Conservation (phyloP, 495 filamentous ascomycete genomes). For the Entonaema liquescens region DNA sequence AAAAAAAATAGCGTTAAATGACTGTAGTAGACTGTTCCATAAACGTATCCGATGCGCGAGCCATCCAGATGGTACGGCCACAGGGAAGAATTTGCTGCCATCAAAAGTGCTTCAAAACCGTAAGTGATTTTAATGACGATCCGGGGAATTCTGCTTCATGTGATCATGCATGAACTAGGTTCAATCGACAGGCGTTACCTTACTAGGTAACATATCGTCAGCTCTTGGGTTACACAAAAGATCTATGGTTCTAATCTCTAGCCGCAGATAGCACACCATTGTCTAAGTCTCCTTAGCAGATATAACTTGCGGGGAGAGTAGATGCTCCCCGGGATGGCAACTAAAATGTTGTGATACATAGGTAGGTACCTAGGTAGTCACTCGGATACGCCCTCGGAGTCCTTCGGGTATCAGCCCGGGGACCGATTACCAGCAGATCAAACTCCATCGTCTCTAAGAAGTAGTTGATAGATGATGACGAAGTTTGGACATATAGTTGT, state of each 20-base stretch:
- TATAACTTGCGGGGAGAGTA: conserved; percentile 9
- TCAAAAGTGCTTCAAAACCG: neutral
- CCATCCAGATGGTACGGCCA: too few relatives aligned
- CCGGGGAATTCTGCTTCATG: conserved; percentile 1
- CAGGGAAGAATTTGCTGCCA: too few relatives aligned
- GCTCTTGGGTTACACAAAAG: conserved; percentile 13
- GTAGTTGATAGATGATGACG: neutral
- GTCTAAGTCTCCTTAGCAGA: neutral
- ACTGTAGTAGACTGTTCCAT: too few relatives aligned
- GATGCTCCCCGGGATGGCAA: conserved; percentile 6
- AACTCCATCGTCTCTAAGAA: neutral
- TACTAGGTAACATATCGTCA: neutral
- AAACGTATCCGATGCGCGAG: too few relatives aligned
- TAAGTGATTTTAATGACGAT: neutral
- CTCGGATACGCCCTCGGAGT: neutral
- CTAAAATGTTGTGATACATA: conserved; percentile 13
- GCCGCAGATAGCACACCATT: conserved; percentile 1
- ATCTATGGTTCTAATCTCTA: conserved; percentile 18
- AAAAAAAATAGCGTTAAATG: neutral
- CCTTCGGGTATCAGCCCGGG: neutral
- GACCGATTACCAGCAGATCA: too few relatives aligned
- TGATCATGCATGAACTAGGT: conserved; percentile 19
- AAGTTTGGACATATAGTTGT: neutral
- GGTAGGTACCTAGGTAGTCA: neutral
- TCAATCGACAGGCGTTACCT: neutral